phyloP scores from a whole-genome alignment of 1,139 yeast genomes.

The Entelexis paramagnoliae region DNA sequence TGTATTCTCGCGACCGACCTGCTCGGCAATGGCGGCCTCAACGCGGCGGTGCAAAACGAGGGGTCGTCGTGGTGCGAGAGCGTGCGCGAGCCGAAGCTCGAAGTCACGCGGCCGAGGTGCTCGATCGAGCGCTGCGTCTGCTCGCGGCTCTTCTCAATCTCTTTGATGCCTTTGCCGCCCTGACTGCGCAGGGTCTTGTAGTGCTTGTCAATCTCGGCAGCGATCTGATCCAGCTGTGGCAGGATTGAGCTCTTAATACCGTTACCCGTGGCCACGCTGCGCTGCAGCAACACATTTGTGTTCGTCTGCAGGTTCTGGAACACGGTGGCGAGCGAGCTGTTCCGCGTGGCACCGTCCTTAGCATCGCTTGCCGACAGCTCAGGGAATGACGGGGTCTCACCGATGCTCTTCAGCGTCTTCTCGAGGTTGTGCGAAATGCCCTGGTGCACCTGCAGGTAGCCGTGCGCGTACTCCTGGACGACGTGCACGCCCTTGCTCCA shows the following conservation, averaged over 20 bases:
- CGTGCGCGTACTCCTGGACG: conserved; percentile 29
- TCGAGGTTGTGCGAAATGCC: conserved; percentile 28
- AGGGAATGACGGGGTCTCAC: conserved; percentile 32
- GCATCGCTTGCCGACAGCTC: conserved; percentile 5
- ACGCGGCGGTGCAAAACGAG: conserved; percentile 35
- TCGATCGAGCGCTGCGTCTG: conserved; percentile 34
- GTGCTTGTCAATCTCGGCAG: conserved; percentile 36
- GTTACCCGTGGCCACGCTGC: conserved; percentile 31
- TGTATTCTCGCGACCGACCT: conserved; percentile 38
- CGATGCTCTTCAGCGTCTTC: conserved; percentile 30
- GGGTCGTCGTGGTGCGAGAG: conserved; percentile 40
- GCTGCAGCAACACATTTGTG: conserved; percentile 31
- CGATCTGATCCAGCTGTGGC: conserved; percentile 33
- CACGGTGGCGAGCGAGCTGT: conserved; percentile 29
- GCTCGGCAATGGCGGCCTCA: conserved; percentile 34
- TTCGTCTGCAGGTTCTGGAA: conserved; percentile 30
- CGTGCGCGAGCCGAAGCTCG: conserved; percentile 28
- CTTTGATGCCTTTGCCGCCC: conserved; percentile 34
- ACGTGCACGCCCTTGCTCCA: conserved; percentile 32
- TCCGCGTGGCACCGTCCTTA: not conserved
- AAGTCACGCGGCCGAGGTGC: conserved; percentile 31
- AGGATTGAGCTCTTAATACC: conserved; percentile 30
- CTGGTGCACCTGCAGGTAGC: conserved; percentile 28
- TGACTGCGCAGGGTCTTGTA: conserved; percentile 33
- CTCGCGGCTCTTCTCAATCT: conserved; percentile 33